Evolutionary conservation across 306 rosid species (phyloP).

Genomic region (Quercus bicolor): DNA sequence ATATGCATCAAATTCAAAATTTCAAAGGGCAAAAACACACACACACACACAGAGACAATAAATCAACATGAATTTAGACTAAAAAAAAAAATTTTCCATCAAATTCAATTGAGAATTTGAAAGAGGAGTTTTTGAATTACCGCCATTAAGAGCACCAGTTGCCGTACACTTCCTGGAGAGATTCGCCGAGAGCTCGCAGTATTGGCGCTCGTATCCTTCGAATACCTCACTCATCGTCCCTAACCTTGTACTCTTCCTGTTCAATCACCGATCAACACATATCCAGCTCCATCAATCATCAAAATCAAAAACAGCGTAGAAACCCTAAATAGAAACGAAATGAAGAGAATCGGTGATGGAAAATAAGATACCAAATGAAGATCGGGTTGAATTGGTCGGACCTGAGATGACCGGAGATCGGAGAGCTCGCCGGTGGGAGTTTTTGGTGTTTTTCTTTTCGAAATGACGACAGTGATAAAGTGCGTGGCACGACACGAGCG

Average conservation of each 20-base stretch:
- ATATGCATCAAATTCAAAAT: background rate
- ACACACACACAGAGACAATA: background rate
- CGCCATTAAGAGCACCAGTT: conserved; percentile 13
- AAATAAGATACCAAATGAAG: background rate
- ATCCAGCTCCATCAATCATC: background rate
- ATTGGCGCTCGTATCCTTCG: conserved; percentile 32
- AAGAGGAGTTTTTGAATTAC: background rate
- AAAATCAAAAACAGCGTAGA: background rate
- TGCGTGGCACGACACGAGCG: background rate
- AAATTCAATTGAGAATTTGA: background rate
- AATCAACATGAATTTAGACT: too few relatives aligned
- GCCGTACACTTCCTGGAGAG: conserved; percentile 23
- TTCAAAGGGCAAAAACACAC: background rate
- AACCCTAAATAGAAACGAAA: background rate
- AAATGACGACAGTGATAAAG: background rate
- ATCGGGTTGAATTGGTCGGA: background rate
- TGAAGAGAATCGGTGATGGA: background rate
- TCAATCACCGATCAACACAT: background rate
- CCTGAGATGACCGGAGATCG: background rate
- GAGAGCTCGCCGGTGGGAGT: background rate
- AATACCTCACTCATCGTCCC: conserved; percentile 29
- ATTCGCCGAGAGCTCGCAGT: conserved; percentile 29
- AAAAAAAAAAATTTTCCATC: background rate
- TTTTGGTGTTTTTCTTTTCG: background rate
- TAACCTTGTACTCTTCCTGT: background rate